Evolutionary conservation across 345 rosid genomes (phyloP), one percentile per base, ranked within the genome.

Genomic region (Brassica rapa): DNA sequence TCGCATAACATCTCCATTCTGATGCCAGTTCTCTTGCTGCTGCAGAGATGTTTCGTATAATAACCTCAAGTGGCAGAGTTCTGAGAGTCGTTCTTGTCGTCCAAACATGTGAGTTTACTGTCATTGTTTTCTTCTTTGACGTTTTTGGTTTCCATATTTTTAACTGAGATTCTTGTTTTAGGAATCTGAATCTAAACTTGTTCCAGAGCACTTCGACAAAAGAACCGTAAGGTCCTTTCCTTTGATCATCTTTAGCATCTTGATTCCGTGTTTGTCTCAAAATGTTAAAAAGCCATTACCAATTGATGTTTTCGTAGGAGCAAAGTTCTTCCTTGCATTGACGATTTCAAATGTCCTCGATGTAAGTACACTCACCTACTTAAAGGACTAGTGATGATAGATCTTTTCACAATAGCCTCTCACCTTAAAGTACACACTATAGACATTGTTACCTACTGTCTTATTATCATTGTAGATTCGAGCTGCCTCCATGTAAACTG

Each of bases 31-130:
- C 35, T 6, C 66, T 74, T 80, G 63, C 70, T 70, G 21, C 25
- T 84, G 79, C 89, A 90, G 97, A 21, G 95, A 92, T 86, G 87
- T 92, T 70, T 89, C 97, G 6, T 90, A 88, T 76, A 92, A 92
- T 74, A 86, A 90, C 78, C 89, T 92, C 71, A 68, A 83, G 21
- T 77, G 78, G 82, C 89, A 85, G 83, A 81, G 80, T 55, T 77
- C 89, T 19, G 86, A 77, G 37, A 76, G 80, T 35, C 81, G 76
- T 70, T 81, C 85, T 82, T 91, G 97, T 83, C 76, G 4, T 67
- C 84, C 84, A 75, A 86, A 82, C 83, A 27, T 68, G 93, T 88
- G 62, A 77, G 87, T 71, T 71, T 53, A 62, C 51, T 69, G 51
- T 37, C 68, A 15, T 49, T 62, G 14, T 62, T 77, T 56, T 19